phyloP scores from a whole-genome alignment of 345 rosid species.

The Kandelia obovata region DNA sequence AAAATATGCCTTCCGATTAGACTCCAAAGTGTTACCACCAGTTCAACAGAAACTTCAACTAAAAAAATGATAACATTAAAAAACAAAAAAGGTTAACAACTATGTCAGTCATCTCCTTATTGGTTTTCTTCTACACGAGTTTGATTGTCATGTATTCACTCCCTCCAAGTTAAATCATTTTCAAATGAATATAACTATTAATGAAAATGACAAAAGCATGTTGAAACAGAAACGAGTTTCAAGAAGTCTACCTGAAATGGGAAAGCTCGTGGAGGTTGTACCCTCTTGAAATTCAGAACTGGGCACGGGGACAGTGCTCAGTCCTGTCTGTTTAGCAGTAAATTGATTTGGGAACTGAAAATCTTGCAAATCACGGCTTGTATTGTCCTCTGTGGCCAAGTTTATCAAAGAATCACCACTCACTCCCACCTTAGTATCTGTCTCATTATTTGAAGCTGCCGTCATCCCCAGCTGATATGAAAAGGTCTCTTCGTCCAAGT shows the following conservation, averaged over 20 bases:
- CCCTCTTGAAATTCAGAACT: not conserved
- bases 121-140: no score
- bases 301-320: not conserved
- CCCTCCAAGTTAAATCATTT: not conserved
- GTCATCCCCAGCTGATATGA: not conserved
- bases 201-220: not conserved
- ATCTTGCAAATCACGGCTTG: conserved; percentile 10
- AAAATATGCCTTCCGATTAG: no score
- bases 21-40: not conserved
- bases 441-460: not conserved
- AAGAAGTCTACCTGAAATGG: not conserved
- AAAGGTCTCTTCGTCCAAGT: not conserved
- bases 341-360: conserved; percentile 9
- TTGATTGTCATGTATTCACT: no score
- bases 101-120: no score
- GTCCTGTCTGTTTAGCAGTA: conserved; percentile 11
- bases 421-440: not conserved
- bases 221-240: not conserved
- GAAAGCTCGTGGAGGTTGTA: not conserved
- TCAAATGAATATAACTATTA: not conserved
- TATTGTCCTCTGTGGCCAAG: conserved; percentile 6
- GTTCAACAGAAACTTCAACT: no score
- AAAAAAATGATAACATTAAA: no score
- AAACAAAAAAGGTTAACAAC: no score
- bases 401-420: not conserved